Evolutionary conservation across 305 asterid species (phyloP), one percentile per base, ranked within the genome.

Genomic region (Fraxinus platypoda): DNA sequence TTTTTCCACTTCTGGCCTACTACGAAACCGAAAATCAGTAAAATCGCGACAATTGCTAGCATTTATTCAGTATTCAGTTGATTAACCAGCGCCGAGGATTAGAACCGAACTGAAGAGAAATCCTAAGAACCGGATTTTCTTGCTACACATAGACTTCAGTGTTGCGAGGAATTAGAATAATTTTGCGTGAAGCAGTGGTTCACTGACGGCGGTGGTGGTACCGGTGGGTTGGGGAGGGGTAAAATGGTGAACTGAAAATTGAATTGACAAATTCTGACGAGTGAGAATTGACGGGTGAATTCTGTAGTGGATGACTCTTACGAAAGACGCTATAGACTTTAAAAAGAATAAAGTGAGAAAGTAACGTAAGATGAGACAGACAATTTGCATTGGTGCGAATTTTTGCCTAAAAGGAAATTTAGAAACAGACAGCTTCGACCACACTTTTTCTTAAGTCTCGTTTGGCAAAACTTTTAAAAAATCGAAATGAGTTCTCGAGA

Each of bases 1-100:
- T 84, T 84, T 70, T 73, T 86, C 89, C 88, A 88, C 86, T 86
- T 88, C 78, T 82, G 82, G 72, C 88, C 85, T 70, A 84, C 88
- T 6, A 84, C 79, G 70, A 52, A 78, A n/a, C 87, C 80, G 68
- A 88, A 82, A 76, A 88, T 12, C 5, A 88, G 82, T 76, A 88
- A 79, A 88, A 86, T 78, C 84, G 74, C 86, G 74, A 88, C 83
- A 38, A 88, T 41, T 59, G 74, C 83, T 74, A 88, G 78, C 90
- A 88, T 88, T 75, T 84, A 77, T 66, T 81, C 31, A 19, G 23
- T 37, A 43, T 30, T 15, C 80, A 1, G 37, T 34, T 19, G 82
- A 84, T 86, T 73, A 86, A 81, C 89, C 89, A 43, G 85, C 87
- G 81, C 86, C 85, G 84, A 84, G 83, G 82, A 88, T 83, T 81